Percentiles rank a stretch among this genome's conserved stretches.
phyloP scores from a whole-genome alignment of 331 rosid species.

The Acacia concinna region DNA sequence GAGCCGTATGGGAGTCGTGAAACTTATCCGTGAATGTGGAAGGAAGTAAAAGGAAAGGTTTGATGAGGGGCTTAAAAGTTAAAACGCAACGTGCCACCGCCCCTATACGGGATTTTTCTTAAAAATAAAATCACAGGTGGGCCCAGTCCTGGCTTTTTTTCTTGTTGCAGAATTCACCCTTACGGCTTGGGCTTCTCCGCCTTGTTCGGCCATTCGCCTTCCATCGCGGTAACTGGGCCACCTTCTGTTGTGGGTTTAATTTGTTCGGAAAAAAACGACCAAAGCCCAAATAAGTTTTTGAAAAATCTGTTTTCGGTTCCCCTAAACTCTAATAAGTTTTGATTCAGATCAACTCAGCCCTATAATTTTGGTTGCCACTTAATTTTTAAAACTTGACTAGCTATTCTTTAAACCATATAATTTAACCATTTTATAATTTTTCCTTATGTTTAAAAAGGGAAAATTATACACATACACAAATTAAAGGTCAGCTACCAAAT shows the following conservation, averaged over 20 bases:
- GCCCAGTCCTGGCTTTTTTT: not conserved
- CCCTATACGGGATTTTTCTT: not conserved
- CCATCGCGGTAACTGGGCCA: not conserved
- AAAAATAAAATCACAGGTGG: not conserved
- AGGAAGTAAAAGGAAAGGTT: not conserved
- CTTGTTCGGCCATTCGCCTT: not conserved
- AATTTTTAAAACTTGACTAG: no score
- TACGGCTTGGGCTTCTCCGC: not conserved
- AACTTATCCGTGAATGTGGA: not conserved
- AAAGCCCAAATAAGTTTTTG: not conserved
- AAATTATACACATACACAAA: no score
- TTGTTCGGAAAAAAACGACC: not conserved
- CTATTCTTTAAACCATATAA: no score
- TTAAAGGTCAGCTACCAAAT: no score
- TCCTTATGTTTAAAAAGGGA: no score
- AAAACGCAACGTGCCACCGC: not conserved
- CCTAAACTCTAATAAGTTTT: not conserved
- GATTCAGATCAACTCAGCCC: no score
- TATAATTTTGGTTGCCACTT: no score
- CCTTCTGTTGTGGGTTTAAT: not conserved
- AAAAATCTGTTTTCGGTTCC: no score
- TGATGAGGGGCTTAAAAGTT: not conserved
- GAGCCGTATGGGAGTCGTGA: not conserved
- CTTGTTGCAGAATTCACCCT: not conserved
- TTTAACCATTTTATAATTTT: no score